Percentiles rank a stretch among this genome's conserved stretches.
Conservation (phyloP, 2,329 filamentous ascomycete species). For the Davidsoniella neocaledoniae region DNA sequence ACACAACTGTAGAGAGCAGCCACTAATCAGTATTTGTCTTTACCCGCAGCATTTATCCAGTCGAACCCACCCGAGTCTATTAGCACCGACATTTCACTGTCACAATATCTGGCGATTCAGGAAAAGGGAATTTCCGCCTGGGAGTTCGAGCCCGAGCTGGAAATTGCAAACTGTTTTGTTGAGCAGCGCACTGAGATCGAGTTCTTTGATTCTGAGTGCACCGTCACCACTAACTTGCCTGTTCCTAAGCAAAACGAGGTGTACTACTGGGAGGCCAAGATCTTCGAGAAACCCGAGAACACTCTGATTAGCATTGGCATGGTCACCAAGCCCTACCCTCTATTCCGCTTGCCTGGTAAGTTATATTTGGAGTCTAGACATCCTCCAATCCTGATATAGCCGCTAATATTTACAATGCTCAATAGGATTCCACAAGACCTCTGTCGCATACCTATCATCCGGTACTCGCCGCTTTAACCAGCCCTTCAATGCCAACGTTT, state of each 20-base stretch:
- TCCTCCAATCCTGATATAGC: too few species aligned
- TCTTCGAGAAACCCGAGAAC: conserved; percentile 89
- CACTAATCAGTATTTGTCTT: neutral
- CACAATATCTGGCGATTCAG: conserved; percentile 94
- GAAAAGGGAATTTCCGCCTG: conserved; percentile 99
- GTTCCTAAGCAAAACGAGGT: conserved; percentile 98
- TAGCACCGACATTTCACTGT: conserved; percentile 92
- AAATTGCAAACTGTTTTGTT: conserved; percentile 98
- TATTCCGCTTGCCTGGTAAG: conserved; percentile 85
- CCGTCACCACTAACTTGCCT: conserved; percentile 88
- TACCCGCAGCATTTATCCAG: conserved; percentile 62
- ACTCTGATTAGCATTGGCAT: conserved; percentile 83
- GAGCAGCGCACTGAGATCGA: conserved; percentile 93
- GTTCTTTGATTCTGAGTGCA: conserved; percentile 96
- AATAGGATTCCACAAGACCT: conserved; percentile 73
- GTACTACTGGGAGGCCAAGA: conserved; percentile 98
- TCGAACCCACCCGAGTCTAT: conserved; percentile 89
- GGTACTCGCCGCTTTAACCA: conserved; percentile 84
- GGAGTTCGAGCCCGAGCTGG: conserved; percentile 98
- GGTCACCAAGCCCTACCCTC: conserved; percentile 89
- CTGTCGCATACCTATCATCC: conserved; percentile 76
- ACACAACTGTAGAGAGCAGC: too few species aligned
- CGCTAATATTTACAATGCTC: conserved; percentile 5
- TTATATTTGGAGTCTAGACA: neutral
- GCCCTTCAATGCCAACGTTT: conserved; percentile 63